Evolutionary conservation across 306 rosid genomes (phyloP), one percentile per base, ranked within the genome.

Genomic region (Lithocarpus polystachyus): DNA sequence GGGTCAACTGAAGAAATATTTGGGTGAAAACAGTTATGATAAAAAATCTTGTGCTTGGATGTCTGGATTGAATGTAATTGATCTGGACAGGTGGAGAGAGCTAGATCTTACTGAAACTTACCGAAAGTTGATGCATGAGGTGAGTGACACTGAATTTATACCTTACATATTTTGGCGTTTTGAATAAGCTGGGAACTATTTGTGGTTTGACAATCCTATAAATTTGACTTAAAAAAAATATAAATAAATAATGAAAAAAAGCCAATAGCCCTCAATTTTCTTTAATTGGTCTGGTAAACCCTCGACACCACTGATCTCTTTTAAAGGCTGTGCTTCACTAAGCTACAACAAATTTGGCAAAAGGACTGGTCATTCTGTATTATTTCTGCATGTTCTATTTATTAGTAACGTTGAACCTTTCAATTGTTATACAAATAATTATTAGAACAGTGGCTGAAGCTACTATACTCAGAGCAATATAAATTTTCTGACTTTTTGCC

Each of bases 31-130:
- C 76, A 82, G 83, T 75, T 87, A 80, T 52, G 19, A 70, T 74
- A 82, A 80, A 65, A 77, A 80, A 72, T 86, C 94, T 28, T 95
- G 99, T 75, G 89, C 85, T 60, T 95, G 99, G 99, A 91, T 95
- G 96, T 91, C 99, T 28, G 98, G 98, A 56, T 85, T 95, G 92
- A 95, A 95, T 83, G 75, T 95, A 82, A 84, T 95, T 84, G 90
- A 95, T 83, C 91, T 95, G 77, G 94, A 62, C 55, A 92, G 85
- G 77, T 95, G 99, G 99, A 90, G 98, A 83, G 88, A 91, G 84
- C 90, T 92, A 75, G 92, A 90, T 83, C 90, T 95, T 75, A 89
- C 93, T 71, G 88, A 88, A 87, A 88, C 89, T 65, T 91, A 87
- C 87, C 75, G 18, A 71, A 89, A 67, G 80, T 85, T 89, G 84